Conservation (phyloP, 805 yeast genomes). For the Wickerhamiella nectarea region DNA sequence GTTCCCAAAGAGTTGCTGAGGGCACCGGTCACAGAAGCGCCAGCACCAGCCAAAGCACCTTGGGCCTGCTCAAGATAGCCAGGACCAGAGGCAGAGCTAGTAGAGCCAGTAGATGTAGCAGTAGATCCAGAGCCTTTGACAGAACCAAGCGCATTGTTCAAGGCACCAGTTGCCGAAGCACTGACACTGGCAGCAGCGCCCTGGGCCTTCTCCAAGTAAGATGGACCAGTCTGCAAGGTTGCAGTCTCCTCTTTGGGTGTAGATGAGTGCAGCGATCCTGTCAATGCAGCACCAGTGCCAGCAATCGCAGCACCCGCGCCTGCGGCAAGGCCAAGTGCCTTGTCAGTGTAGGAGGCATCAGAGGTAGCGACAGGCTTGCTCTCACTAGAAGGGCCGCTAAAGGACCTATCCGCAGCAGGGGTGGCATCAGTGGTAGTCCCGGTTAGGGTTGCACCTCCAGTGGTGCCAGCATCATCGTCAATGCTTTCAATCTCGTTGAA, state of each 20-base stretch:
- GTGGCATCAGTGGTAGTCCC: not conserved
- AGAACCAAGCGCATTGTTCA: not conserved
- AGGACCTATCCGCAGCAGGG: slow-evolving; percentile 1
- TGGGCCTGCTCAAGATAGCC: not conserved
- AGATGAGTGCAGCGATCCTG: not conserved
- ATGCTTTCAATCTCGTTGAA: not conserved
- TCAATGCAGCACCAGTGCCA: not conserved
- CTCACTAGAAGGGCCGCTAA: slow-evolving; percentile 6
- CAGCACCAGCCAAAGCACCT: slow-evolving; percentile 3
- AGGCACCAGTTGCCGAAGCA: slow-evolving; percentile 3
- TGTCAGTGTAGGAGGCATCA: too few species aligned
- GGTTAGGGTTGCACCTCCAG: not conserved
- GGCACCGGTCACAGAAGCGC: slow-evolving; percentile 1
- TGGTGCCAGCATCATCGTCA: too few species aligned
- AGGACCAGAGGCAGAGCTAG: not conserved
- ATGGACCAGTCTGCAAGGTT: not conserved
- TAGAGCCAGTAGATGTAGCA: not conserved
- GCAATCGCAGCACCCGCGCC: not conserved
- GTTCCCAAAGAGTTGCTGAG: not conserved
- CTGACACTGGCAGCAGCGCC: slow-evolving; percentile 3
- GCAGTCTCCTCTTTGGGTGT: not conserved
- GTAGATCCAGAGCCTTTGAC: not conserved
- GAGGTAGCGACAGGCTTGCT: too few species aligned
- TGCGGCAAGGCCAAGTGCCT: not conserved
- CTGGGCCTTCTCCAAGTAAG: not conserved